Conservation (phyloP, 139 green algal genomes). For the Pedinophyceae sp. region DNA sequence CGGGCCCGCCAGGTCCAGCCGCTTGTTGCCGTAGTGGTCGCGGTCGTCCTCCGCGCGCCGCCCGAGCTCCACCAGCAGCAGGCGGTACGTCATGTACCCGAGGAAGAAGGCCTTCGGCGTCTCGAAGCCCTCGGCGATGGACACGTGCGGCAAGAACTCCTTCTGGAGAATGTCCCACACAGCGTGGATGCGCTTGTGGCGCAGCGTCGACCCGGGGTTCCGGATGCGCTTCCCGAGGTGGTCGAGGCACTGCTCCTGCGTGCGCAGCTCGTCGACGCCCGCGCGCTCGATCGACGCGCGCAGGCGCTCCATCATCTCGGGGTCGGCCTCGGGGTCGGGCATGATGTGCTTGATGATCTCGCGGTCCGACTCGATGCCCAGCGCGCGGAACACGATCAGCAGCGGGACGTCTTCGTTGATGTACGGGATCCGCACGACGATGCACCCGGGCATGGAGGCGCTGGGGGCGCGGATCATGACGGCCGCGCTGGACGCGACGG, state of each 20-base stretch:
- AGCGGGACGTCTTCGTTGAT: slow-evolving; percentile 69
- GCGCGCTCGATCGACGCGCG: slow-evolving; percentile 87
- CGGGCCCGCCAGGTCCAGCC: slow-evolving; percentile 53
- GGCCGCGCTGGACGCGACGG: slow-evolving; percentile 61
- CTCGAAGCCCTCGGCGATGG: slow-evolving; percentile 24
- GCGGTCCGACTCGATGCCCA: slow-evolving; percentile 61
- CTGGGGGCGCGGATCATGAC: slow-evolving; percentile 64
- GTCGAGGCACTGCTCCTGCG: slow-evolving; percentile 78
- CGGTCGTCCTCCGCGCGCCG: slow-evolving; percentile 69
- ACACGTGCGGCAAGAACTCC: slow-evolving; percentile 40
- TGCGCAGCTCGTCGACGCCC: slow-evolving; percentile 51
- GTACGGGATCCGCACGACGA: slow-evolving; percentile 34
- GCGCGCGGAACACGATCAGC: slow-evolving; percentile 72
- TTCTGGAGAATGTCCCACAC: slow-evolving; percentile 29
- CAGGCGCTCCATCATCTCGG: slow-evolving; percentile 88
- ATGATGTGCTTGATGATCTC: slow-evolving; percentile 78
- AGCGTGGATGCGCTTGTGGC: slow-evolving; percentile 7
- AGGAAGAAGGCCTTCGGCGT: slow-evolving; percentile 41
- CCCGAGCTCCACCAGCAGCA: slow-evolving; percentile 46
- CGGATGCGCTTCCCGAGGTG: slow-evolving; percentile 93
- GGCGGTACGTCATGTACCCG: slow-evolving; percentile 32
- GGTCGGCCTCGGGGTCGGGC: slow-evolving; percentile 70
- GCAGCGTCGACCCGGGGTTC: slow-evolving; percentile 41
- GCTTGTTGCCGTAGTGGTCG: slow-evolving; percentile 98
- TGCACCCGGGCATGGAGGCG: background rate